Base-by-base conservation (phyloP, 1,284 basidiomycete genomes). In the Trametes versicolor region DNA sequence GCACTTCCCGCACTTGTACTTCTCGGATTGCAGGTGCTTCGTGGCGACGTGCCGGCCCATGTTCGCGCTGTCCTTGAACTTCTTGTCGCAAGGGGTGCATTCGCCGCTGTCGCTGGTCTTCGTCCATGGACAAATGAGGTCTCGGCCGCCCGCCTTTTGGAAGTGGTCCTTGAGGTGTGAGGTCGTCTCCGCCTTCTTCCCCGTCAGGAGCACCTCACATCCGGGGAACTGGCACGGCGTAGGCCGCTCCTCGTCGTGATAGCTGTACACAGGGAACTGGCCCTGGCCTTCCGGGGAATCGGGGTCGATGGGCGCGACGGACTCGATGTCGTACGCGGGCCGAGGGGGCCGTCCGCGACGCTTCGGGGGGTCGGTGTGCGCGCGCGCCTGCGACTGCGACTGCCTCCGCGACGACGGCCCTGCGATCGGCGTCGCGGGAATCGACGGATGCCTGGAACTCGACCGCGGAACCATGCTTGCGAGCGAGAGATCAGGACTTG, bases 51-150 rank as follows among this genome's bases (percentile, higher is more conserved):
- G 68, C 50, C 68, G 41, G 27, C 68, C 68, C 51, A 69, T 66
- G 58, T 69, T 69, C 60, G 68, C 68, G 65, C 65, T 66, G 65
- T 69, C 68, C 58, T 59, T 62, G 68, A 69, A 69, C 51, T 63
- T 43, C 65, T 61, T 64, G 29, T 60, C 63, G 58, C 68, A 69
- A 49, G 55, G 59, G 50, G 21, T 60, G 9, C 45, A 19, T 47
- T 32, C 21, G 23, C 58, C 65, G 39, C 37, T 27, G 50, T 53
- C 58, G 48, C 39, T 21, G 50, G 62, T 58, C 29, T 47, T 51
- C 23, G 53, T 23, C 67, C 67, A 69, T 12, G 67, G 68, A 47
- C 68, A 69, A 21, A 25, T 19, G 25, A 69, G 60, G 54, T 54
- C 52, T 50, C 64, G 58, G 15, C 51, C 63, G 43, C 34, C 51